phyloP scores from a whole-genome alignment of 1,284 basidiomycete species.

The Stygiomarasmius scandens region DNA sequence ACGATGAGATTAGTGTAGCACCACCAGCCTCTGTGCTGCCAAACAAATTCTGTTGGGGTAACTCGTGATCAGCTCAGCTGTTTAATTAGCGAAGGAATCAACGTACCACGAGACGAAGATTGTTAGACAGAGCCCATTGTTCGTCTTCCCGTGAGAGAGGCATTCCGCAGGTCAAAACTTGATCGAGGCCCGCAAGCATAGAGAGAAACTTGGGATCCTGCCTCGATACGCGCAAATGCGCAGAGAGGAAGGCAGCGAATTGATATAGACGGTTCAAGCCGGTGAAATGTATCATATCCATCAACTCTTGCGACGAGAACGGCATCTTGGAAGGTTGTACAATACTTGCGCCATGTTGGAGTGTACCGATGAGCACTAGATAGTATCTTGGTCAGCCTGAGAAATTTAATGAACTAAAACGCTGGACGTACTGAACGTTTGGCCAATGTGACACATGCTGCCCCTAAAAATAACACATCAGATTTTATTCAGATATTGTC shows the following conservation, averaged over 20 bases:
- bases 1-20: slow-evolving; percentile 59
- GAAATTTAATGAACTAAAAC: slow-evolving; percentile 19
- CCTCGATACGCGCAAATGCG: slow-evolving; percentile 62
- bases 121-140: slow-evolving; percentile 64
- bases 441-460: slow-evolving; percentile 72
- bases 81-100: not conserved
- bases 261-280: slow-evolving; percentile 71
- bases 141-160: slow-evolving; percentile 65
- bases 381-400: slow-evolving; percentile 26
- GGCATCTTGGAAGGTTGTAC: slow-evolving; percentile 65
- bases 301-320: slow-evolving; percentile 67
- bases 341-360: slow-evolving; percentile 74
- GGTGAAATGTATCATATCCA: slow-evolving; percentile 68
- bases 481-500: too few relatives aligned
- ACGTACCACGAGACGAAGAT: slow-evolving; percentile 48
- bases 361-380: slow-evolving; percentile 64
- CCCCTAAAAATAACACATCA: slow-evolving; percentile 44
- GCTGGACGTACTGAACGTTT: slow-evolving; percentile 59
- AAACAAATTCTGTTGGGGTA: slow-evolving; percentile 57
- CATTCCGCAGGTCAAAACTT: slow-evolving; percentile 64
- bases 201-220: slow-evolving; percentile 61
- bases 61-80: slow-evolving; percentile 7
- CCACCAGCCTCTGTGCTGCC: slow-evolving; percentile 70
- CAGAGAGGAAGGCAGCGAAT: slow-evolving; percentile 66
- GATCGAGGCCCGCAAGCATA: slow-evolving; percentile 55